phyloP scores from a whole-genome alignment of 495 filamentous ascomycete genomes.

The Aspergillus sparsus region DNA sequence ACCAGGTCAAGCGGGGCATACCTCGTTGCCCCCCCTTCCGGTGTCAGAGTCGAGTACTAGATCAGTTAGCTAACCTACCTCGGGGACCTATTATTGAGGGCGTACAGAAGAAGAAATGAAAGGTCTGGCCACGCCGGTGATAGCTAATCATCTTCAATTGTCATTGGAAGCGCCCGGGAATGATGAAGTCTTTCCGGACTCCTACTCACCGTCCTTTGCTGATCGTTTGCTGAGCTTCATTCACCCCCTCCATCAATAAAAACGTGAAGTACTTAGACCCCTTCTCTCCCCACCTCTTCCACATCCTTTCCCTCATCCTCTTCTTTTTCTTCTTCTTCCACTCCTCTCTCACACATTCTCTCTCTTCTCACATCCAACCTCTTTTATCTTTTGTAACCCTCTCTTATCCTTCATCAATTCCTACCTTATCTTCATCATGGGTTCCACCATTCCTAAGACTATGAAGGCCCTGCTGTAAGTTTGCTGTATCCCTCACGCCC shows the following conservation, averaged over 20 bases:
- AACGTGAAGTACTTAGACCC: conserved; percentile 4
- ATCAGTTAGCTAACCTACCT: neutral
- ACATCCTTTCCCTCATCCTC: conserved; percentile 2
- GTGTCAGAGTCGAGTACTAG: neutral
- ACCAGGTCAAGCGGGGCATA: conserved; percentile 3
- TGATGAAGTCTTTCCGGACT: no score
- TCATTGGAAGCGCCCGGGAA: no score
- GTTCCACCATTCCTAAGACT: conserved; percentile 46
- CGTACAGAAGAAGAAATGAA: no score
- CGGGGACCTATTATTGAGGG: no score
- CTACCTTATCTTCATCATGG: conserved; percentile 27
- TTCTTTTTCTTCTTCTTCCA: conserved; percentile 15
- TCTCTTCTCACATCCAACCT: neutral
- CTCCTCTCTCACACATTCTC: conserved; percentile 7
- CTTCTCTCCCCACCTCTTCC: conserved; percentile 3
- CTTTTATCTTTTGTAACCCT: conserved; percentile 2
- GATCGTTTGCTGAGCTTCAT: neutral
- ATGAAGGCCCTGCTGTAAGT: conserved; percentile 64
- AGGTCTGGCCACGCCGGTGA: no score
- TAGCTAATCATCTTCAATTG: no score
- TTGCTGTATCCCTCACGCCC: neutral
- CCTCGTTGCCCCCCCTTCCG: neutral
- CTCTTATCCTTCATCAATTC: neutral
- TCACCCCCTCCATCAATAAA: neutral
- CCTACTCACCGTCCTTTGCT: neutral